Percentiles rank a stretch among this genome's conserved stretches.
phyloP scores from a whole-genome alignment of 1,284 basidiomycete species.

The Bjerkandera adusta region DNA sequence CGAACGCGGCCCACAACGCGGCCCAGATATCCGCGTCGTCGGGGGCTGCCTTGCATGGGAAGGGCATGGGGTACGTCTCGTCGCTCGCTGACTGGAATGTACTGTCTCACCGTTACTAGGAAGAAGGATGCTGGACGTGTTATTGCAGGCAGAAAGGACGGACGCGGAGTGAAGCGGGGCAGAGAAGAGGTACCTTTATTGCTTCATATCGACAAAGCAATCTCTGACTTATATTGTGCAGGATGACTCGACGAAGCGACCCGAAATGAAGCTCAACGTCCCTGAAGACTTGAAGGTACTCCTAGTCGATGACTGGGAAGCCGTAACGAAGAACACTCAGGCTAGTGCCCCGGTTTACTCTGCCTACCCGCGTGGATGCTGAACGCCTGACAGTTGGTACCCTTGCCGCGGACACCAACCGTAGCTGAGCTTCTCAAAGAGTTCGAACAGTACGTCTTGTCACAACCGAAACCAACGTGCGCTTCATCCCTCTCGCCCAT shows the following conservation, averaged over 20 bases:
- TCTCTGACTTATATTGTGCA: slow-evolving; percentile 24
- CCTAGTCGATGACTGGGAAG: slow-evolving; percentile 98
- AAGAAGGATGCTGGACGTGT: slow-evolving; percentile 15
- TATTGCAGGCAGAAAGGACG: slow-evolving; percentile 39
- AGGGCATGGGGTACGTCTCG: slow-evolving; percentile 14
- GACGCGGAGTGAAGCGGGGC: slow-evolving; percentile 58
- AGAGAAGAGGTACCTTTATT: slow-evolving; percentile 50
- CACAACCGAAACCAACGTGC: slow-evolving; percentile 48
- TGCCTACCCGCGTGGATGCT: not conserved
- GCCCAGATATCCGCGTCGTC: slow-evolving; percentile 21
- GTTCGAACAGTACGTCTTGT: slow-evolving; percentile 67
- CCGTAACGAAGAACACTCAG: slow-evolving; percentile 92
- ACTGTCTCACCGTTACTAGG: not conserved
- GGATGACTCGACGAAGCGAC: slow-evolving; percentile 70
- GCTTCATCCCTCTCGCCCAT: slow-evolving; percentile 18
- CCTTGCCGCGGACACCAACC: slow-evolving; percentile 80
- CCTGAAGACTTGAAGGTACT: slow-evolving; percentile 89
- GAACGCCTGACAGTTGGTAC: slow-evolving; percentile 65
- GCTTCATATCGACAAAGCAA: too few species aligned
- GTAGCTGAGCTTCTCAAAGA: slow-evolving; percentile 80
- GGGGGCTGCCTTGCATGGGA: slow-evolving; percentile 4
- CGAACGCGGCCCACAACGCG: slow-evolving; percentile 25
- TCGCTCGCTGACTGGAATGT: not conserved
- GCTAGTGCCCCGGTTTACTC: slow-evolving; percentile 34
- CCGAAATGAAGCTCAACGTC: slow-evolving; percentile 89